Base-by-base conservation (phyloP, 2,329 filamentous ascomycete species). In the Sarocladium brachiariae region DNA sequence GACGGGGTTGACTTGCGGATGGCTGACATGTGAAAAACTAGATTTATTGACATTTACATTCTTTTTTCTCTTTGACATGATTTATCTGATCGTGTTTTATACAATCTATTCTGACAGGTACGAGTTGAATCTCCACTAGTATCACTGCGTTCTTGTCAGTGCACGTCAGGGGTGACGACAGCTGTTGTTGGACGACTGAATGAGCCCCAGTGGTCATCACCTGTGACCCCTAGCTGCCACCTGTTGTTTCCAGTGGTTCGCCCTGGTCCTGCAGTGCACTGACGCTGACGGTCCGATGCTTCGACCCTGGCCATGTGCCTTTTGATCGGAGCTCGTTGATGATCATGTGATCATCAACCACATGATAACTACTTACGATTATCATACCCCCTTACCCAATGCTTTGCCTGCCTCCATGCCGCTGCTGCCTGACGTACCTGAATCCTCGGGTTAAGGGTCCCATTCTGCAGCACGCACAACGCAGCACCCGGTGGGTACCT, bases 321-420 rank as follows among this genome's bases (percentile, higher is more conserved):
- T 13, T 21, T 47, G 43, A 47, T 47, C 43, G 43, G 43, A 47
- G 43, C 21, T 9, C 43, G 13, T 31, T 24, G 33, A 31, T 11
- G 43, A 25, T 47, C 43, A 47, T 47, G 43, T 47, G 43, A 47
- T 16, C n/a, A n/a, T n/a, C 27, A 39, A 21, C 35, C 6, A 18
- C n/a, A 39, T 39, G 35, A 19, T 14, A 13, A 21, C 37, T 8
- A 10, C 27, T n/a, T n/a, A n/a, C n/a, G n/a, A n/a, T n/a, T n/a
- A n/a, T 30, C 27, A 30, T 30, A 7, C 27, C 27, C 27, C 27
- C 27, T 30, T 13, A 30, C 27, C 27, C 23, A 4, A 10, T 41
- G 37, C 21, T 18, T 37, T 37, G n/a, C n/a, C n/a, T n/a, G n/a
- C n/a, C n/a, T n/a, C n/a, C n/a, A n/a, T n/a, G n/a, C n/a, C n/a